Percentiles rank a stretch among this genome's conserved stretches.
phyloP scores from a whole-genome alignment of 2,329 filamentous ascomycete species.

The Emmonsiellopsis sp. region DNA sequence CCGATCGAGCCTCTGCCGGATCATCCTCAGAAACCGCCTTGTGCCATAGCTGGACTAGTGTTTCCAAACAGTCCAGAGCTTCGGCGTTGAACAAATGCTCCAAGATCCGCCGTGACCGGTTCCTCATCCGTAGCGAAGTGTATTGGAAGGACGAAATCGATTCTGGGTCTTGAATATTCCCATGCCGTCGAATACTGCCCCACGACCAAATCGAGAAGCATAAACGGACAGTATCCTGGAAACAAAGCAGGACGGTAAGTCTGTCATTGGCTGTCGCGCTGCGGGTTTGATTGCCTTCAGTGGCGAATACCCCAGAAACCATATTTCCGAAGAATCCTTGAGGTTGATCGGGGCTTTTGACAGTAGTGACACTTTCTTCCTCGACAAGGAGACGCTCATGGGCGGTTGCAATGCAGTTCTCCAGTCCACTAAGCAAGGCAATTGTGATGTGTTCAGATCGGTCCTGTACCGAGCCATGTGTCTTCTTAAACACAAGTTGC shows the following conservation, averaged over 20 bases:
- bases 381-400: conserved; percentile 74
- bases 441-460: conserved; percentile 55
- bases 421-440: conserved; percentile 82
- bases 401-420: conserved; percentile 77
- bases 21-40: conserved; percentile 40
- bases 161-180: conserved; percentile 47
- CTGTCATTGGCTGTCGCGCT: conserved; percentile 85
- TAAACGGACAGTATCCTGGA: conserved; percentile 88
- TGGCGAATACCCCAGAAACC: conserved; percentile 80
- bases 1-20: conserved; percentile 47
- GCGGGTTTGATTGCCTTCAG: conserved; percentile 65
- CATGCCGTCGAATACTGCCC: conserved; percentile 50
- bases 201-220: conserved; percentile 95
- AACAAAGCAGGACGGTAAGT: conserved; percentile 86
- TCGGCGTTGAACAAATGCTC: conserved; percentile 92
- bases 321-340: conserved; percentile 91
- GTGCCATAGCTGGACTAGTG: conserved; percentile 75
- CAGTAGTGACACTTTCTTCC: conserved; percentile 57
- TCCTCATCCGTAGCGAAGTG: conserved; percentile 83
- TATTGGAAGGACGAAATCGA: conserved; percentile 79
- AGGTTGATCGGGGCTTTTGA: conserved; percentile 71
- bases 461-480: conserved; percentile 28
- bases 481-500: conserved; percentile 38
- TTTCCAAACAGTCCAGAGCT: conserved; percentile 86
- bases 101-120: conserved; percentile 73